These are phyloP conservation scores for Penicillium corylophilum DNA, from an alignment of 2,329 filamentous ascomycete genomes.

Conservation along the genomic window DNA sequence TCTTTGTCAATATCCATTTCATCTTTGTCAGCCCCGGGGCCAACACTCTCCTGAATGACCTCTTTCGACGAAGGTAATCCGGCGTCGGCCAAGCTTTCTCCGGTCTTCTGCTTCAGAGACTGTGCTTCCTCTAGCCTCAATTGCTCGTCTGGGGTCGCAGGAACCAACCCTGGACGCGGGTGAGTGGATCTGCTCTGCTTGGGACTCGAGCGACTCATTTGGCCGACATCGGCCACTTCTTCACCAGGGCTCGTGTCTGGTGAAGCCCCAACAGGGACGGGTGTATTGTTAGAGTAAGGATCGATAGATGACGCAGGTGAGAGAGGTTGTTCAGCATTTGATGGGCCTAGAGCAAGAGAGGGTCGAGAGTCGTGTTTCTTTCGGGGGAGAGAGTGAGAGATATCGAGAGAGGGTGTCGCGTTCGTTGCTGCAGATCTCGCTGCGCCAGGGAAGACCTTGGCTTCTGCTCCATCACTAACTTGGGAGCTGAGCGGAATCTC, in stretches of 20 bases:
- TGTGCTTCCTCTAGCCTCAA: conserved; percentile 57
- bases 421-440: conserved; percentile 16
- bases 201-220: conserved; percentile 41
- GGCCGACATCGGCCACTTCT: conserved; percentile 48
- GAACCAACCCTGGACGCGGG: conserved; percentile 33
- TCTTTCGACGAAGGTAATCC: conserved; percentile 24
- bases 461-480: conserved; percentile 22
- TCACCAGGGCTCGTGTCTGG: conserved; percentile 73
- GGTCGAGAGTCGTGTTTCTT: conserved; percentile 31
- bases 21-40: conserved; percentile 13
- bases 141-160: conserved; percentile 59
- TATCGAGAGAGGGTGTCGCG: conserved; percentile 15
- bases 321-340: conserved; percentile 38
- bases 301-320: conserved; percentile 65
- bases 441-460: conserved; percentile 19
- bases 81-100: conserved; percentile 11
- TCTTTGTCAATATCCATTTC: conserved; percentile 21
- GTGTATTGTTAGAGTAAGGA: conserved; percentile 70
- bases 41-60: conserved; percentile 27
- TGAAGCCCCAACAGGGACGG: conserved; percentile 65
- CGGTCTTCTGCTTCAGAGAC: conserved; percentile 26
- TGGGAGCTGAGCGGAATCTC: conserved; percentile 27
- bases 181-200: conserved; percentile 25
- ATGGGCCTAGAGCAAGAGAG: conserved; percentile 28
- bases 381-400: conserved; percentile 18